phyloP scores from a whole-genome alignment of 768 basidiomycete genomes.

The Mycena rebaudengoi region DNA sequence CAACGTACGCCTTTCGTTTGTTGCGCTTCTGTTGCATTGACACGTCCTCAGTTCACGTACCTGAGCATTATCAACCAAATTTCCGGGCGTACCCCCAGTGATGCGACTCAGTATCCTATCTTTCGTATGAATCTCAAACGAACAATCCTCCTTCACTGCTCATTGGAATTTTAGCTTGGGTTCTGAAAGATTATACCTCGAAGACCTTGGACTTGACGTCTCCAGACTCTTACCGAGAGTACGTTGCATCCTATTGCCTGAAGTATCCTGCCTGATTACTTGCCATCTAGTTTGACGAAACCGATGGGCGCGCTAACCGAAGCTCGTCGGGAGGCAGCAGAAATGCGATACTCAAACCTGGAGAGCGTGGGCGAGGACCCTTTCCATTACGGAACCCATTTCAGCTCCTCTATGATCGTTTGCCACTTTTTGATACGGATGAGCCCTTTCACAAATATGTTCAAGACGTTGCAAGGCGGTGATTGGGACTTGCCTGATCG shows the following conservation, averaged over 20 bases:
- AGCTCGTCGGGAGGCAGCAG: slow-evolving; percentile 78
- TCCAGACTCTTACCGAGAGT: slow-evolving; percentile 79
- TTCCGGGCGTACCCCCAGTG: slow-evolving; percentile 92
- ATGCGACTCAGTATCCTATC: slow-evolving; percentile 94
- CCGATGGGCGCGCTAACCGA: slow-evolving; percentile 93
- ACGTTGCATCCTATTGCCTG: slow-evolving; percentile 38
- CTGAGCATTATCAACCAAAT: slow-evolving; percentile 90
- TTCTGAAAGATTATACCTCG: slow-evolving; percentile 86
- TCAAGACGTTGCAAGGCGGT: slow-evolving; percentile 92
- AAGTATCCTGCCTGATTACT: slow-evolving; percentile 3
- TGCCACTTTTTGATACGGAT: slow-evolving; percentile 93
- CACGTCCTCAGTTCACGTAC: slow-evolving; percentile 76
- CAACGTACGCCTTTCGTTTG: slow-evolving; percentile 63
- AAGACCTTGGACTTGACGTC: slow-evolving; percentile 68
- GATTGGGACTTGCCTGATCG: slow-evolving; percentile 95
- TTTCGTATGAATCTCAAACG: slow-evolving; percentile 65
- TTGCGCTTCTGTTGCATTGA: not conserved
- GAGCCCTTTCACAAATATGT: slow-evolving; percentile 93
- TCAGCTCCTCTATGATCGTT: slow-evolving; percentile 96
- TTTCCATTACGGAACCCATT: slow-evolving; percentile 95
- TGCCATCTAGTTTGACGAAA: slow-evolving; percentile 65
- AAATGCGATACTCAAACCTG: slow-evolving; percentile 76
- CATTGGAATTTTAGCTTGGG: slow-evolving; percentile 81
- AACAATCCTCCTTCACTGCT: not conserved
- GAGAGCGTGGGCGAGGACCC: slow-evolving; percentile 85